phyloP scores from a whole-genome alignment of 2,329 filamentous ascomycete species.

The Colletotrichum tabaci region DNA sequence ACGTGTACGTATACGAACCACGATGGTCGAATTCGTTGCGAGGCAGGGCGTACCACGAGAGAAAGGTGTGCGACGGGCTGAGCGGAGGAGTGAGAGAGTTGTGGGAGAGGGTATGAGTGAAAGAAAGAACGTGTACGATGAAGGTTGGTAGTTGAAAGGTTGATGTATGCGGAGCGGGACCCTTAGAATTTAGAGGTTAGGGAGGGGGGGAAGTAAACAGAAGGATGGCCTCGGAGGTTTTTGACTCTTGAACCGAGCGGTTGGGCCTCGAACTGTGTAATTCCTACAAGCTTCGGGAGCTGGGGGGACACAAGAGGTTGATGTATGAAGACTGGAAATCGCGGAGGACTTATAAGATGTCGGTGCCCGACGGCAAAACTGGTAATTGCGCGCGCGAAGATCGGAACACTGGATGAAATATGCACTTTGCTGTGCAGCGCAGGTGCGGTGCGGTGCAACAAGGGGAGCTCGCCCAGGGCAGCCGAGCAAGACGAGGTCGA shows the following conservation, averaged over 20 bases:
- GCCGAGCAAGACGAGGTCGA: constrained; percentile 27
- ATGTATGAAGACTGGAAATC: constrained; percentile 7
- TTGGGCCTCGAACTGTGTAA: constrained; percentile 35
- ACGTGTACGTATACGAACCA: not conserved
- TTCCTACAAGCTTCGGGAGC: constrained; percentile 34
- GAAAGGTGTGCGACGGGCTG: not conserved
- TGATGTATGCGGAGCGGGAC: constrained; percentile 19
- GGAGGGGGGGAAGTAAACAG: constrained; percentile 9
- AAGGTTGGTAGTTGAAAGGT: constrained; percentile 10
- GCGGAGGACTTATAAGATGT: constrained; percentile 40
- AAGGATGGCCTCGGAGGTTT: constrained; percentile 38
- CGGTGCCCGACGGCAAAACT: constrained; percentile 40
- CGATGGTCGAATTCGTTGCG: not conserved
- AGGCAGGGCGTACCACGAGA: not conserved
- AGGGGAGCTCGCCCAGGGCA: constrained; percentile 28
- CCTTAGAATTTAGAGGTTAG: constrained; percentile 19
- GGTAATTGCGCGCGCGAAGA: constrained; percentile 36
- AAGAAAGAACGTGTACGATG: not conserved
- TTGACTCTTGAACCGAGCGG: constrained; percentile 39
- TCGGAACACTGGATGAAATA: constrained; percentile 39
- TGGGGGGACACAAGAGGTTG: constrained; percentile 16
- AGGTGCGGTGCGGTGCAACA: constrained; percentile 7
- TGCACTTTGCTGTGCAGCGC: constrained; percentile 12
- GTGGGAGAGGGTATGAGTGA: not conserved
- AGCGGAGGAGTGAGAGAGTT: not conserved